phyloP scores from a whole-genome alignment of 129 eudicot genomes.

The Escallonia herrerae region DNA sequence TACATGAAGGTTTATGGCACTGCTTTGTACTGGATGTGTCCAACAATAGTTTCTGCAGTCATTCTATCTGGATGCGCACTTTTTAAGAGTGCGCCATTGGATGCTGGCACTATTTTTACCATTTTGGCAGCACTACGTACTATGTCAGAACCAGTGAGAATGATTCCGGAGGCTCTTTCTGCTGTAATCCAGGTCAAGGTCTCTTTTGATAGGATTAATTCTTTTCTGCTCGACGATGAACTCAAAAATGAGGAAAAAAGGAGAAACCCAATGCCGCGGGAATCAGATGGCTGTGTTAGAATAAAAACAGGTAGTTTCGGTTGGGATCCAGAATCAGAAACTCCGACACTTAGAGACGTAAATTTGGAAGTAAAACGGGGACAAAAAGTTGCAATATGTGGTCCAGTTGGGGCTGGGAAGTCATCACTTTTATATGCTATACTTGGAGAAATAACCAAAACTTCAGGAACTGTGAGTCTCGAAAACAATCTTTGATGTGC shows the following conservation, averaged over 20 bases:
- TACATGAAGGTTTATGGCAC: constrained; percentile 31
- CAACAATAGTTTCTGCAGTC: constrained; percentile 54
- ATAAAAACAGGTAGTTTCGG: constrained; percentile 44
- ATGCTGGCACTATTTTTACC: constrained; percentile 64
- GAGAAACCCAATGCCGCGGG: constrained; percentile 9
- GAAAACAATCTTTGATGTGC: background rate
- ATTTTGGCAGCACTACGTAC: constrained; percentile 48
- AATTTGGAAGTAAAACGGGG: constrained; percentile 29
- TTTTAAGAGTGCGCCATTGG: constrained; percentile 42
- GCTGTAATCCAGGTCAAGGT: constrained; percentile 59
- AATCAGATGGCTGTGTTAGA: constrained; percentile 16
- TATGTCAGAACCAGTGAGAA: constrained; percentile 61
- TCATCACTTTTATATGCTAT: constrained; percentile 53
- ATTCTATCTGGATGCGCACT: constrained; percentile 43
- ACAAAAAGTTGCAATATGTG: constrained; percentile 50
- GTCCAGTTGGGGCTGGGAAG: constrained; percentile 75
- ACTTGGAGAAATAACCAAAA: constrained; percentile 60
- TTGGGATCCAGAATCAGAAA: constrained; percentile 49
- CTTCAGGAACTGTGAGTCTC: constrained; percentile 46
- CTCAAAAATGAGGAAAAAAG: constrained; percentile 23
- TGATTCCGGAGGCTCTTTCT: constrained; percentile 62
- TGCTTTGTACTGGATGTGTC: constrained; percentile 57
- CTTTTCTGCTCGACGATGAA: constrained; percentile 62
- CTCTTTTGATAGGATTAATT: constrained; percentile 56
- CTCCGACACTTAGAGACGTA: constrained; percentile 28